Evolutionary conservation across 768 basidiomycete species (phyloP).

Genomic region (Inosperma sp.): DNA sequence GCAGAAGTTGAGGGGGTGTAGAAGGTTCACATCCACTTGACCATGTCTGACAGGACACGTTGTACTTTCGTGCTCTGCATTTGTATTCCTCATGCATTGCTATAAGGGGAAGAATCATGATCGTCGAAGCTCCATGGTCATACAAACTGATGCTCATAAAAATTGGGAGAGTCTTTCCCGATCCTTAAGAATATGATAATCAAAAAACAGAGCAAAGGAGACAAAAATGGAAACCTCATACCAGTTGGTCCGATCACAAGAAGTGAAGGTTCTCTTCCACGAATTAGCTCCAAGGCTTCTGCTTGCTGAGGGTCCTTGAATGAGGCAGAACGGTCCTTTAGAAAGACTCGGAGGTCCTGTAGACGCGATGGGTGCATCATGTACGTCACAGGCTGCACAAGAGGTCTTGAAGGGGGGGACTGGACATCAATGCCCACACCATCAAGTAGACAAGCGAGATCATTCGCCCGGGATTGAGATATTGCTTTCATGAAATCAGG

Average conservation of each 20-base stretch:
- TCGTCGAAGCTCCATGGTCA: conserved; percentile 1
- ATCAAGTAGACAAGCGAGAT: neutral
- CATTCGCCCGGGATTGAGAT: conserved; percentile 1
- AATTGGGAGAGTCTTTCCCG: conserved; percentile 6
- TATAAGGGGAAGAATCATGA: conserved; percentile 5
- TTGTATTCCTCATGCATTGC: conserved; percentile 11
- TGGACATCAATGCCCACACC: neutral
- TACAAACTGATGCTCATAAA: conserved; percentile 3
- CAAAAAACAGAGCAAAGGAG: neutral
- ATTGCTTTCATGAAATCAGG: neutral
- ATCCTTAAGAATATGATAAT: too few species aligned
- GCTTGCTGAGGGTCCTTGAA: conserved; percentile 4
- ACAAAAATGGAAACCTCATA: neutral
- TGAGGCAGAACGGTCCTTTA: neutral
- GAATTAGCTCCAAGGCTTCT: neutral
- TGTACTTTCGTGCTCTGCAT: neutral
- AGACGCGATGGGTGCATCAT: conserved; percentile 1
- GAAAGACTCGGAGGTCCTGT: neutral
- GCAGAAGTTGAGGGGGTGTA: conserved; percentile 6
- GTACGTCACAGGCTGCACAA: neutral
- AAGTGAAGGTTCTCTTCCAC: conserved; percentile 4
- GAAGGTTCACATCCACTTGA: neutral
- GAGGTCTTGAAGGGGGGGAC: neutral
- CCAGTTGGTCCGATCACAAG: conserved; percentile 4
- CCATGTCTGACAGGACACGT: conserved; percentile 1